phyloP scores from a whole-genome alignment of 176 grass and related monocot species.

The Bothriochloa decipiens region DNA sequence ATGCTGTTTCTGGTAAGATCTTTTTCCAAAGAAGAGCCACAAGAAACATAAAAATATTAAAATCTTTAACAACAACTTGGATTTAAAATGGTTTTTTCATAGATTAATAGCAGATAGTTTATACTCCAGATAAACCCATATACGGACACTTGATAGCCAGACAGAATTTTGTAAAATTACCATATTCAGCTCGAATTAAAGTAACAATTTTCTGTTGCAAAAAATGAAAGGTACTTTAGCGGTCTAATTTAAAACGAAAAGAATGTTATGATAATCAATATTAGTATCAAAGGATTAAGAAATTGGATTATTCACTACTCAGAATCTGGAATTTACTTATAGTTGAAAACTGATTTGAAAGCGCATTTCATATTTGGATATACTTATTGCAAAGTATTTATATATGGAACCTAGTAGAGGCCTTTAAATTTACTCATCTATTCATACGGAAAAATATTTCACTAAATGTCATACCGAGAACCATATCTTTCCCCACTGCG shows the following conservation, averaged over 20 bases:
- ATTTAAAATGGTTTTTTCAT: background rate
- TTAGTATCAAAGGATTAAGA: background rate
- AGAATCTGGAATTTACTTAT: background rate
- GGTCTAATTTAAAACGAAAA: background rate
- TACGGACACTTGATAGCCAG: background rate
- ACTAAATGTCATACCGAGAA: constrained; percentile 35
- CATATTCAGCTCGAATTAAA: background rate
- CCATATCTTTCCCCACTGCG: constrained; percentile 58
- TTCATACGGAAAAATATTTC: background rate
- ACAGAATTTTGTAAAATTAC: background rate
- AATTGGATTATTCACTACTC: too few species aligned
- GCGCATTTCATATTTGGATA: background rate
- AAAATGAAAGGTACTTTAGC: background rate
- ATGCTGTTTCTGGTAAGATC: background rate
- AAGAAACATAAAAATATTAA: background rate
- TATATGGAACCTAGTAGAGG: too few species aligned
- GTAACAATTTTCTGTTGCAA: background rate
- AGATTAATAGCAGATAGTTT: background rate
- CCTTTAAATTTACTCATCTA: too few species aligned
- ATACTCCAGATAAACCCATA: background rate
- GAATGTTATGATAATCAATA: background rate
- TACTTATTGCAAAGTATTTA: background rate
- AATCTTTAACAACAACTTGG: background rate
- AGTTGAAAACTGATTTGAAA: background rate
- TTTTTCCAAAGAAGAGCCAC: background rate